phyloP scores from a whole-genome alignment of 1,139 yeast species.

The Spathaspora sp. region DNA sequence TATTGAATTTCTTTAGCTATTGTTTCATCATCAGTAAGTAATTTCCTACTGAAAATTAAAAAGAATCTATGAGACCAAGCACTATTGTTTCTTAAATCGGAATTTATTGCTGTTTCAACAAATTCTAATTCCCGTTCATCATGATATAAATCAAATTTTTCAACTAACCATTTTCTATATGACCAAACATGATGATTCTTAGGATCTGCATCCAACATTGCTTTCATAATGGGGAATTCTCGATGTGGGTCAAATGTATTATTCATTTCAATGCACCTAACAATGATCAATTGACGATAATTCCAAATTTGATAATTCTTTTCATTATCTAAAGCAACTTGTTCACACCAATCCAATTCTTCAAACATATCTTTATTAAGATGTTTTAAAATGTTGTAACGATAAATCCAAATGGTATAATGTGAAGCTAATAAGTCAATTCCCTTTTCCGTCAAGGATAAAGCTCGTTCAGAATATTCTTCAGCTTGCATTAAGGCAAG shows the following conservation, averaged over 20 bases:
- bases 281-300: constrained; percentile 66
- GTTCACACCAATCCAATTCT: constrained; percentile 78
- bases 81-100: constrained; percentile 83
- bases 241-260: constrained; percentile 40
- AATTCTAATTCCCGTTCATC: constrained; percentile 53
- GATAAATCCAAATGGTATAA: constrained; percentile 86
- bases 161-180: constrained; percentile 78
- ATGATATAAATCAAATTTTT: constrained; percentile 46
- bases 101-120: constrained; percentile 46
- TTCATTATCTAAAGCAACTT: constrained; percentile 69
- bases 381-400: constrained; percentile 54
- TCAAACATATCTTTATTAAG: constrained; percentile 37
- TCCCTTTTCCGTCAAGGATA: constrained; percentile 61
- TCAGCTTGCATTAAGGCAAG: constrained; percentile 58
- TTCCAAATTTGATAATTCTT: constrained; percentile 98
- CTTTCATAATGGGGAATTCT: constrained; percentile 62
- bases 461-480: constrained; percentile 72
- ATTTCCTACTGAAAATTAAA: constrained; percentile 35
- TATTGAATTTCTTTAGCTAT: constrained; percentile 37
- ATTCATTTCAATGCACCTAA: constrained; percentile 24
- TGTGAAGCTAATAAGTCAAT: constrained; percentile 81
- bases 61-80: constrained; percentile 92
- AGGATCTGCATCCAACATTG: constrained; percentile 73
- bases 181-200: constrained; percentile 98
- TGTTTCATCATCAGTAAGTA: constrained; percentile 13